Base-by-base conservation (phyloP, 257 asterid species). In the Cynanchum wilfordii region DNA sequence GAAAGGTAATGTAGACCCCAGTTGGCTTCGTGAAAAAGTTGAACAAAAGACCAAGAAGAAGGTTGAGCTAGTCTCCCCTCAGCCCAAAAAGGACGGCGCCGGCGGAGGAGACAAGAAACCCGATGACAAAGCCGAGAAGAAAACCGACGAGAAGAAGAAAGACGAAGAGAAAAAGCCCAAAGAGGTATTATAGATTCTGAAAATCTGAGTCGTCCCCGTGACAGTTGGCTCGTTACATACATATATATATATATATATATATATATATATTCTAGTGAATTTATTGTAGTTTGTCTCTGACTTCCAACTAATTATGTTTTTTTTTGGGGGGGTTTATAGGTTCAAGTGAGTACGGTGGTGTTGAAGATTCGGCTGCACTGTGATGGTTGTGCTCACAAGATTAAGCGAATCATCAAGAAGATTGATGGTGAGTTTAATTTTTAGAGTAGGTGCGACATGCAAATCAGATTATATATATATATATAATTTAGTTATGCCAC, bases 301-400 rank as follows among this genome's bases (percentile, higher is more conserved):
- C n/a, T n/a, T n/a, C n/a, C n/a, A n/a, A n/a, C n/a, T n/a, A n/a
- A n/a, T n/a, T n/a, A n/a, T n/a, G n/a, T n/a, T n/a, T n/a, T n/a
- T n/a, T n/a, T n/a, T 7, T 7, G 10, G 47, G 44, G 7, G 72
- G 36, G 56, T 80, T 74, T 79, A 91, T 49, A 50, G 95, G 84
- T 84, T 47, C 86, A 73, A 69, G 81, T 77, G 68, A 85, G 76
- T 54, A 83, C 89, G 9, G 94, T 89, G 78, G 83, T 79, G 63
- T 79, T 93, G 87, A 91, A 89, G 84, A 89, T 88, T 77, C 84
- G 70, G 56, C 82, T 93, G 54, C 98, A 93, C 83, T 93, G 98
- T 64, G 96, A 93, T 70, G 98, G 94, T 67, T 93, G 98, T 70
- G 96, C 96, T 6, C 83, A 82, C 49, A 93, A 93, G 78, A 91